Conservation (phyloP, 495 filamentous ascomycete genomes). For the Penicillium nucicola region DNA sequence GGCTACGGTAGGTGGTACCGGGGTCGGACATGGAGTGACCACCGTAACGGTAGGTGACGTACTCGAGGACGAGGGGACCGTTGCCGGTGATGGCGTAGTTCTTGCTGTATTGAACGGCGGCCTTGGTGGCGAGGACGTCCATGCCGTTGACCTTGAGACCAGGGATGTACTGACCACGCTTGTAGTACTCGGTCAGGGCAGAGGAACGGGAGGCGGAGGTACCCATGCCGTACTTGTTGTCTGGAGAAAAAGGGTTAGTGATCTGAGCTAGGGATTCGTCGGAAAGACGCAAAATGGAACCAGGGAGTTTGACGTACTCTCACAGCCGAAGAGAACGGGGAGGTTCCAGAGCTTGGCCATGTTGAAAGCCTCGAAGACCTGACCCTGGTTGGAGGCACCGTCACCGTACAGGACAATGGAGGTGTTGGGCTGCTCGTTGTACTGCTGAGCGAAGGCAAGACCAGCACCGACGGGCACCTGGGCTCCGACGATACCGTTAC, state of each 20-base stretch:
- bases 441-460: constrained; percentile 95
- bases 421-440: constrained; percentile 77
- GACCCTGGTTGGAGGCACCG: constrained; percentile 96
- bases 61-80: constrained; percentile 94
- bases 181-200: constrained; percentile 98
- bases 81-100: constrained; percentile 75
- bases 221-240: constrained; percentile 99
- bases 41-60: constrained; percentile 98
- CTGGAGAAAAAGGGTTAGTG: constrained; percentile 42
- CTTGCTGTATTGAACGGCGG: constrained; percentile 89
- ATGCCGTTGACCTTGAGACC: constrained; percentile 99
- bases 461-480: constrained; percentile 98
- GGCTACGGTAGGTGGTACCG: constrained; percentile 97
- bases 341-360: constrained; percentile 99
- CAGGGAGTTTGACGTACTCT: constrained; percentile 64
- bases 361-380: constrained; percentile 99
- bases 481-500: constrained; percentile 98
- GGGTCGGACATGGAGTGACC: constrained; percentile 99
- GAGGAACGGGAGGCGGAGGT: constrained; percentile 92
- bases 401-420: constrained; percentile 93
- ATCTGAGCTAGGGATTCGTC: not conserved
- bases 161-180: constrained; percentile 99
- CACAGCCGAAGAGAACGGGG: constrained; percentile 92
- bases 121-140: constrained; percentile 98
- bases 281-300: not conserved